A percentile compares a stretch with the other conserved stretches of the same genome.
phyloP scores from a whole-genome alignment of 805 yeast species.

The Candida rishiriensis region DNA sequence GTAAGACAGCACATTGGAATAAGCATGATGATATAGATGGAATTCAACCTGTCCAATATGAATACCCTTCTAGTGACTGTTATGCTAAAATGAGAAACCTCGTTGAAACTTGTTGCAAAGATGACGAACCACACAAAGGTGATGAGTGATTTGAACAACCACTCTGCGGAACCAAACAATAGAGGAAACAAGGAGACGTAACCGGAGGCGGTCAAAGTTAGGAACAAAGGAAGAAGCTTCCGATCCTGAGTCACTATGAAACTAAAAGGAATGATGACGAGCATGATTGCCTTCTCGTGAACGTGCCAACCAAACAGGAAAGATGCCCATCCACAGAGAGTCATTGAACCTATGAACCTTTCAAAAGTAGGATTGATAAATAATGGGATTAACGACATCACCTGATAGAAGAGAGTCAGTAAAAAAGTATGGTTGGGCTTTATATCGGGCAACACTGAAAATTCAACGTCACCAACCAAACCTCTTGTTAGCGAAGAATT shows the following conservation, averaged over 20 bases:
- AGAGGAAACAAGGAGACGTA: constrained; percentile 87
- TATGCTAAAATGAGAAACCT: constrained; percentile 48
- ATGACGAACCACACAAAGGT: constrained; percentile 84
- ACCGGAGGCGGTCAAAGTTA: constrained; percentile 71
- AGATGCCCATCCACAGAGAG: constrained; percentile 87
- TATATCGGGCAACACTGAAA: constrained; percentile 75
- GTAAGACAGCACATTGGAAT: constrained; percentile 52
- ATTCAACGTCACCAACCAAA: constrained; percentile 84
- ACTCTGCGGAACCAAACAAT: constrained; percentile 73
- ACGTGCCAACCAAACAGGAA: constrained; percentile 98
- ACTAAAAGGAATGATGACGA: constrained; percentile 83
- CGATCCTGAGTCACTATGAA: constrained; percentile 69
- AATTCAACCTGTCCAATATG: constrained; percentile 64
- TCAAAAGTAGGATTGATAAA: constrained; percentile 68
- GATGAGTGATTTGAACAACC: constrained; percentile 68
- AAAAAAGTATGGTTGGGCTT: constrained; percentile 73
- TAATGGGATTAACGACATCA: constrained; percentile 69
- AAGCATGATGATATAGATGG: constrained; percentile 63
- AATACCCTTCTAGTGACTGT: constrained; percentile 46
- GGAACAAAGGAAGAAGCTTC: constrained; percentile 66
- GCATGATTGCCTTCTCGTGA: constrained; percentile 93
- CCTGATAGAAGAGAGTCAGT: constrained; percentile 79
- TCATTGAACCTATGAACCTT: constrained; percentile 77
- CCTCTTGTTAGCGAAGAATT: constrained; percentile 58
- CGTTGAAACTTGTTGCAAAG: constrained; percentile 66